Percentiles rank a stretch among this genome's conserved stretches.
Conservation (phyloP, 1,139 yeast species). For the Candida sp. region DNA sequence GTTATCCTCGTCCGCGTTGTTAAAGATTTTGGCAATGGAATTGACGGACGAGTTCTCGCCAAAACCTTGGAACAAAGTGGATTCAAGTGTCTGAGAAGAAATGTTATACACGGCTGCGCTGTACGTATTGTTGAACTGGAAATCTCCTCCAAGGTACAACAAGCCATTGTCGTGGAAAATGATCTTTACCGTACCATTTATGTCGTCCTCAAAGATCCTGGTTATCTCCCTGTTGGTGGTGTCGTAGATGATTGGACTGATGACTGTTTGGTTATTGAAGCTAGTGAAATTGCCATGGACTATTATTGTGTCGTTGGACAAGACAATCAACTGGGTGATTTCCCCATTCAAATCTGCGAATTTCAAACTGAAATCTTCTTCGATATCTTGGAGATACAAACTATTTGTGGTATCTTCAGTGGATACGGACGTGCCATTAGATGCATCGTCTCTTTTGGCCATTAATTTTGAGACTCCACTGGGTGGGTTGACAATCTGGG, state of each 20-base stretch:
- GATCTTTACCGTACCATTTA: constrained; percentile 56
- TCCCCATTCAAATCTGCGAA: constrained; percentile 39
- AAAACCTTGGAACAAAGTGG: constrained; percentile 82
- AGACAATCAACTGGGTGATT: constrained; percentile 30
- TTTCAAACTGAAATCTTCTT: constrained; percentile 30
- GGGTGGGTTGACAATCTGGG: constrained; percentile 27
- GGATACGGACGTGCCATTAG: constrained; percentile 10
- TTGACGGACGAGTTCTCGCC: constrained; percentile 61
- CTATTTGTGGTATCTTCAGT: constrained; percentile 16
- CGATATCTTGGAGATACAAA: constrained; percentile 34
- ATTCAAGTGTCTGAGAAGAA: constrained; percentile 40
- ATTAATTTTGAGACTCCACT: constrained; percentile 16
- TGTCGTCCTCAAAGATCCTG: constrained; percentile 33
- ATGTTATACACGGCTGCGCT: constrained; percentile 74
- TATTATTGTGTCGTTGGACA: constrained; percentile 35
- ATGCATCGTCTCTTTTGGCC: constrained; percentile 8
- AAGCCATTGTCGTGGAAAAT: constrained; percentile 49
- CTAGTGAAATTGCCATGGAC: constrained; percentile 47
- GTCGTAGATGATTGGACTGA: constrained; percentile 62
- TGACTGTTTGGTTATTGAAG: constrained; percentile 38
- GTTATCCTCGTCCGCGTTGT: constrained; percentile 28
- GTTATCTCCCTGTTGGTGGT: constrained; percentile 45
- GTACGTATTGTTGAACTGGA: constrained; percentile 56
- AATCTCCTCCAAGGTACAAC: constrained; percentile 84
- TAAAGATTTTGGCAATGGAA: constrained; percentile 59